A percentile compares a stretch with the other conserved stretches of the same genome.
Conservation (phyloP, 176 grass and related monocot species). For the Oryza meyeriana region DNA sequence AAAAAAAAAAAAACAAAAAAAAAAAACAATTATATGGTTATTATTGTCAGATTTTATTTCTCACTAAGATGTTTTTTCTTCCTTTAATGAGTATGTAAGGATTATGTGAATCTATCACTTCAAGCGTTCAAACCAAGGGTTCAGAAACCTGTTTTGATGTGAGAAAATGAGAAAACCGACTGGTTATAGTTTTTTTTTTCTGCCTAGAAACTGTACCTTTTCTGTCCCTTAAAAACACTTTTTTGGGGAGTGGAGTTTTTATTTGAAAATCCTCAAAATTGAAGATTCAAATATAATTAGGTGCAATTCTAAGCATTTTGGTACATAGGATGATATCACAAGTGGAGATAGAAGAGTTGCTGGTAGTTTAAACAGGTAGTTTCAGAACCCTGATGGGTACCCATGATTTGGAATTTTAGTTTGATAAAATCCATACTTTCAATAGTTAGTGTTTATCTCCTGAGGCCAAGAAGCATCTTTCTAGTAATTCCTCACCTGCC, state of each 20-base stretch:
- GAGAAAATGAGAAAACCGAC: not conserved
- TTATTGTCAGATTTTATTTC: not conserved
- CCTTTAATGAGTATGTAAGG: not conserved
- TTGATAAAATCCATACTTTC: not conserved
- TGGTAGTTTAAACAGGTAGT: not conserved
- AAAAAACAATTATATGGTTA: not conserved
- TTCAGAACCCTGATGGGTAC: not conserved
- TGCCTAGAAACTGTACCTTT: not conserved
- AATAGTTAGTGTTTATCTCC: not conserved
- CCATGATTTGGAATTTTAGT: not conserved
- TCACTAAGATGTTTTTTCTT: not conserved
- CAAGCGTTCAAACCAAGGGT: not conserved
- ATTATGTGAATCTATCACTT: not conserved
- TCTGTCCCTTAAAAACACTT: not conserved
- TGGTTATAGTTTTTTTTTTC: not conserved
- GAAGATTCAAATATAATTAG: not conserved
- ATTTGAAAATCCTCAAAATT: not conserved
- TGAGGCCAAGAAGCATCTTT: slow-evolving; percentile 1
- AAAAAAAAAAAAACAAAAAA: too few species aligned
- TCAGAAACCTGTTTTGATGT: not conserved
- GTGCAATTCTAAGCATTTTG: not conserved
- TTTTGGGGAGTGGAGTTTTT: not conserved
- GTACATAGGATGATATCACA: not conserved
- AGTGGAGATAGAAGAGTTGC: not conserved
- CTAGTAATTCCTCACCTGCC: slow-evolving; percentile 50